Evolutionary conservation across 2,329 filamentous ascomycete species (phyloP).

Genomic region (Alternaria triticina): DNA sequence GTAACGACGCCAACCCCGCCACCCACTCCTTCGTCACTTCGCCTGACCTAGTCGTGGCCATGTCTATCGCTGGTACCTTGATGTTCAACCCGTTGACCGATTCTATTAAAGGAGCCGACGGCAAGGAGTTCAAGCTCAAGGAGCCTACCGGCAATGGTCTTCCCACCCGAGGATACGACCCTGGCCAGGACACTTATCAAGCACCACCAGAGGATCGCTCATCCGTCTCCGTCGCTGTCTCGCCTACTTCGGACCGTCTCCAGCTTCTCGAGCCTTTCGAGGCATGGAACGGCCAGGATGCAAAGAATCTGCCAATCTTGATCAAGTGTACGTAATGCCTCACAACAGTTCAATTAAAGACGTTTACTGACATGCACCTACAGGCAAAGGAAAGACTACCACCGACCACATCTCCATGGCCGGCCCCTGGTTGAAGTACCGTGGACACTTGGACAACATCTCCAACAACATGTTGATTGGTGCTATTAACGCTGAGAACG

Average conservation of each 20-base stretch:
- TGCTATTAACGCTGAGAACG: conserved; percentile 94
- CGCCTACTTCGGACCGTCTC: conserved; percentile 89
- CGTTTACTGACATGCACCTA: no score
- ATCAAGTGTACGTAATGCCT: no score
- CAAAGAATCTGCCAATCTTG: conserved; percentile 61
- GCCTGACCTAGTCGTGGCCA: conserved; percentile 85
- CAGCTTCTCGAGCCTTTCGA: conserved; percentile 91
- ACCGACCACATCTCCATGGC: conserved; percentile 98
- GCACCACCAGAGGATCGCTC: conserved; percentile 83
- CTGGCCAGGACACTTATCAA: conserved; percentile 93
- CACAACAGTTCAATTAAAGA: no score
- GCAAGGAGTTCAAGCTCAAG: conserved; percentile 91
- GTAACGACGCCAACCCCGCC: conserved; percentile 94
- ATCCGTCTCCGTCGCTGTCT: conserved; percentile 78
- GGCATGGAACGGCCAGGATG: no score
- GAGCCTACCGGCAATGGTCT: conserved; percentile 82
- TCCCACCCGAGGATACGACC: conserved; percentile 82
- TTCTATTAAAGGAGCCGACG: no score
- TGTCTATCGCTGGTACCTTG: conserved; percentile 84
- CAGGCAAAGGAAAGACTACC: conserved; percentile 93
- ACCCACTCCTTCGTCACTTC: conserved; percentile 94
- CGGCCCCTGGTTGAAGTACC: conserved; percentile 97
- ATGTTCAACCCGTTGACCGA: no score
- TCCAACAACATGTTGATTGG: conserved; percentile 99
- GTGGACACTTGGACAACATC: conserved; percentile 98